phyloP scores from a whole-genome alignment of 1,284 basidiomycete genomes.

The Heimioporus punctisporus region DNA sequence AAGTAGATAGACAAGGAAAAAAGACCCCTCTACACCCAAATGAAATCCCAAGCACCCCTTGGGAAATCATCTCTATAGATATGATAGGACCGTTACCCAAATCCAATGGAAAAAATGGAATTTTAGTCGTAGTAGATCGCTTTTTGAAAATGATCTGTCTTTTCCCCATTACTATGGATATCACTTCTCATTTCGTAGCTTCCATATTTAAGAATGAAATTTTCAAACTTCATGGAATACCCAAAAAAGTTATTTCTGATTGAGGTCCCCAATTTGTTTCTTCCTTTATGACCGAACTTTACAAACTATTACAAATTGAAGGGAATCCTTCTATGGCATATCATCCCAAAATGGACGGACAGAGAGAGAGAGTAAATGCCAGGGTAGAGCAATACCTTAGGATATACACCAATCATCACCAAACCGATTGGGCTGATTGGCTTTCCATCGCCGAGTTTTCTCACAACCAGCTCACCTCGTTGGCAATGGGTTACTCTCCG shows the following conservation, averaged over 20 bases:
- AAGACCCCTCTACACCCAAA: neutral
- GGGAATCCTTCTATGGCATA: neutral
- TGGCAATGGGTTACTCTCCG: neutral
- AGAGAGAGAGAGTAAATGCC: neutral
- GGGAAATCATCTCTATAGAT: neutral
- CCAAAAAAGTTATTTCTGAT: neutral
- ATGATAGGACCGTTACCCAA: neutral
- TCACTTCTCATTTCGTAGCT: slow-evolving; percentile 29
- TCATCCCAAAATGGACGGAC: neutral
- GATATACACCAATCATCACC: neutral
- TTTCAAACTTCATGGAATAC: slow-evolving; percentile 25
- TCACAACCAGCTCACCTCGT: neutral
- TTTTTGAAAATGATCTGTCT: slow-evolving; percentile 29
- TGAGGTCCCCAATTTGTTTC: slow-evolving; percentile 21
- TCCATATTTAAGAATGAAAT: slow-evolving; percentile 27
- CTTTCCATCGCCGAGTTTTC: neutral
- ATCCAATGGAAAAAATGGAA: slow-evolving; percentile 24
- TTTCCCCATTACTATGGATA: rapidly evolving
- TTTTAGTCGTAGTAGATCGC: slow-evolving; percentile 40
- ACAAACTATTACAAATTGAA: neutral
- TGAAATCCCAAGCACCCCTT: neutral
- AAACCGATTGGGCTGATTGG: neutral
- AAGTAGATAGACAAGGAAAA: neutral
- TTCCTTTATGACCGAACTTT: slow-evolving; percentile 33
- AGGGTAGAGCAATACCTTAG: neutral